Base-by-base conservation (phyloP, 129 eudicot species). In the Pseudognaphalium luteoalbum region DNA sequence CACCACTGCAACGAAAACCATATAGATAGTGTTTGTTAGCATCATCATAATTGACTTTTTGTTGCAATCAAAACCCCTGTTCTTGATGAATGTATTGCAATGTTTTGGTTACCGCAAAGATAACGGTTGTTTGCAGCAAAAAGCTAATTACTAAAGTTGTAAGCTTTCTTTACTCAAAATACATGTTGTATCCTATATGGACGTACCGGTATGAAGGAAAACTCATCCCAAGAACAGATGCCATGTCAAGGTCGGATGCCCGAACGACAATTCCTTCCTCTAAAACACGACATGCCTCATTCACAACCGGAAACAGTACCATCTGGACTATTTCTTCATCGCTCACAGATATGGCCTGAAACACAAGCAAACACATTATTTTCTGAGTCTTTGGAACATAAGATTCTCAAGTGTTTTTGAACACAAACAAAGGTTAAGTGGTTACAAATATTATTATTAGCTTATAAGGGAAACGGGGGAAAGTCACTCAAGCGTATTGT, bases 211-310 rank as follows among this genome's bases (percentile, higher is more conserved):
- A 87, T 58, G 90, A 78, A 51, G 99, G 99, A 66, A 94, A 94
- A 81, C 99, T 89, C 99, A 94, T 94, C 68, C 97, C 99, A 64
- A 94, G 96, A 83, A 94, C 89, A 21, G 99, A 88, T 22, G 99
- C 96, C 64, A 83, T 83, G 59, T 94, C 99, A 81, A 94, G 97
- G 80, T 94, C 99, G 5, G 99, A 91, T 66, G 99, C 89, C 75
- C 93, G 89, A 64, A 91, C 85, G 6, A 86, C 93, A 16, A 91
- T 66, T 75, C 85, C 94, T 80, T 94, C 99, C 42, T 91, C 99
- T 78, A 94, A 65, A 75, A 94, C 93, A 74, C 97, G 97, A 72
- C 99, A 94, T 56, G 97, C 97, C 81, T 94, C 99, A 56, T 94
- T 94, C 76, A 94, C 99, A 70, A 91, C 89, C 0, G 99, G 97